Conservation (phyloP, 306 rosid genomes). For the Pyrus pyrifolia region DNA sequence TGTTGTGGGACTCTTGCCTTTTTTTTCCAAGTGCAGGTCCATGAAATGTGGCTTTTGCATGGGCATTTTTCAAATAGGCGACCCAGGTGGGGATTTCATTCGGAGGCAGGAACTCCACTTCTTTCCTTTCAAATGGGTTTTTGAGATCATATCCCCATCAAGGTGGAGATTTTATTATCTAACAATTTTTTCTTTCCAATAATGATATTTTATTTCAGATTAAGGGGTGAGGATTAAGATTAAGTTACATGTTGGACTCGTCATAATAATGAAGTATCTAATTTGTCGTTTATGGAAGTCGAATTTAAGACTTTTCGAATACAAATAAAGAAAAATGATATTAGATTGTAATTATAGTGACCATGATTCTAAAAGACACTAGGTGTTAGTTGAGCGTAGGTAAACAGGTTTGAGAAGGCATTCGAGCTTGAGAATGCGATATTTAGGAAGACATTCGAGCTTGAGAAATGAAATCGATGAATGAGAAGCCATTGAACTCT, state of each 20-base stretch:
- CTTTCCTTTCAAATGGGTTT: background rate
- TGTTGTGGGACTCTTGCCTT: background rate
- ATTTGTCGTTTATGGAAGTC: too few species aligned
- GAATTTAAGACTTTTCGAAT: too few species aligned
- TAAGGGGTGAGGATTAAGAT: too few species aligned
- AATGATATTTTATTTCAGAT: too few species aligned
- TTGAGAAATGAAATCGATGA: background rate
- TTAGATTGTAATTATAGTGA: too few species aligned
- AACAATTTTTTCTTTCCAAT: too few species aligned
- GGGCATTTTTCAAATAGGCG: background rate
- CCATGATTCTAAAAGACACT: too few species aligned
- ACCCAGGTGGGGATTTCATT: background rate
- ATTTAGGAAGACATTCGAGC: too few species aligned
- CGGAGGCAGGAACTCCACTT: background rate
- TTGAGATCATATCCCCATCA: background rate
- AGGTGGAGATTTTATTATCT: background rate
- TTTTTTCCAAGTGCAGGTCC: background rate
- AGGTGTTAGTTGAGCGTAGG: fast-evolving
- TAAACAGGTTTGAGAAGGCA: too few species aligned
- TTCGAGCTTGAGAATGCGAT: too few species aligned
- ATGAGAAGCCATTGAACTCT: background rate
- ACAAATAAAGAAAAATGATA: too few species aligned
- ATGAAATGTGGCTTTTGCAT: background rate
- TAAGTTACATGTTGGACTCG: fast-evolving
- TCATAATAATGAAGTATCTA: too few species aligned